Conservation (phyloP, 495 filamentous ascomycete species). For the Schizothecium vesticola region DNA sequence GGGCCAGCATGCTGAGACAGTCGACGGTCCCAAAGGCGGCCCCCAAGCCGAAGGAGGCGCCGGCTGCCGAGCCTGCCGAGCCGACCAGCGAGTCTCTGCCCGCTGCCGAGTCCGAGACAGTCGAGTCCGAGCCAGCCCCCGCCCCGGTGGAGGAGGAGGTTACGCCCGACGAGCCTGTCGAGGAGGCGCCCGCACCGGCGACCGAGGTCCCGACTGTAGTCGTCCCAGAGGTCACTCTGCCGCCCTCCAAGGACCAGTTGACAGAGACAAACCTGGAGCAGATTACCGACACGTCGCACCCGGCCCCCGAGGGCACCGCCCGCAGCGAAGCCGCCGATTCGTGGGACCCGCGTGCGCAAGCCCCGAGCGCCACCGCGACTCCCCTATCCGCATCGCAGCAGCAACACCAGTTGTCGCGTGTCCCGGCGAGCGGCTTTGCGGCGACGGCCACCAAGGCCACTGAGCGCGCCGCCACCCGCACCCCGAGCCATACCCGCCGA, state of each 20-base stretch:
- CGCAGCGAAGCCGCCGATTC: constrained; percentile 89
- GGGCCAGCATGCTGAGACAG: constrained; percentile 53
- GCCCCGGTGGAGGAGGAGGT: constrained; percentile 24
- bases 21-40: constrained; percentile 39
- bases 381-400: constrained; percentile 53
- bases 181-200: constrained; percentile 21
- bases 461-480: constrained; percentile 50
- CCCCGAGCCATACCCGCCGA: constrained; percentile 71
- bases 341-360: constrained; percentile 58
- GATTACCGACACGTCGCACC: constrained; percentile 70
- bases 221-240: constrained; percentile 50
- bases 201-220: constrained; percentile 32
- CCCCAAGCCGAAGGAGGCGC: constrained; percentile 42
- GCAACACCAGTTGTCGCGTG: constrained; percentile 50
- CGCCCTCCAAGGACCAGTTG: constrained; percentile 74
- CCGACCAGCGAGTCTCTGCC: constrained; percentile 35
- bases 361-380: constrained; percentile 45
- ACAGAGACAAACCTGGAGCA: constrained; percentile 90
- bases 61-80: constrained; percentile 37
- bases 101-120: constrained; percentile 25
- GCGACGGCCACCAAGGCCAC: constrained; percentile 74
- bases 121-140: constrained; percentile 32
- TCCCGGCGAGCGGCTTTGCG: constrained; percentile 61
- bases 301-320: constrained; percentile 70
- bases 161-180: constrained; percentile 25